Percentiles rank a stretch among this genome's conserved stretches.
phyloP scores from a whole-genome alignment of 208 protist species.

The Leptomonas seymouri region DNA sequence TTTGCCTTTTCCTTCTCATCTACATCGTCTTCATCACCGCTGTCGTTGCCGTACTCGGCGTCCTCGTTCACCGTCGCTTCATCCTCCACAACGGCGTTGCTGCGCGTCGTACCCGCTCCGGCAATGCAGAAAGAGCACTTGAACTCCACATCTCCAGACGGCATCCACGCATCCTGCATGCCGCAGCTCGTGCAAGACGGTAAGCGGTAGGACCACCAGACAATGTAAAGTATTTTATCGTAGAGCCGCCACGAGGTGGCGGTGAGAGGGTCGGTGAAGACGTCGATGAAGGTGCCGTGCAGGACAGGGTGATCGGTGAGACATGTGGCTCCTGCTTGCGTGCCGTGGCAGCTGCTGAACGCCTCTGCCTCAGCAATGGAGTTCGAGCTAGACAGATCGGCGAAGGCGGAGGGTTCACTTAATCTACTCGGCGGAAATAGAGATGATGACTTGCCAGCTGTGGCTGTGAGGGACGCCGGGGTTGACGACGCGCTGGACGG shows the following conservation, averaged over 20 bases:
- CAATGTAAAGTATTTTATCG: conserved; percentile 85
- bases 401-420: background rate
- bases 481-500: conserved; percentile 12
- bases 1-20: conserved; percentile 6
- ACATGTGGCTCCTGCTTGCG: background rate
- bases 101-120: conserved; percentile 57
- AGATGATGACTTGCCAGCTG: background rate
- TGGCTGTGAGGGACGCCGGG: conserved; percentile 5
- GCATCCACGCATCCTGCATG: conserved; percentile 74
- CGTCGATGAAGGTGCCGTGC: conserved; percentile 60
- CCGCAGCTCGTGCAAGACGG: conserved; percentile 62
- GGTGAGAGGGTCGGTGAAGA: conserved; percentile 62
- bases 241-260: conserved; percentile 54
- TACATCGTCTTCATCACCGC: conserved; percentile 29
- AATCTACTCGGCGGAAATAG: too few relatives aligned
- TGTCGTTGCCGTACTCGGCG: conserved; percentile 29
- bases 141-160: conserved; percentile 60
- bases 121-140: conserved; percentile 67
- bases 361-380: too few relatives aligned
- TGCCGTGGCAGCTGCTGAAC: background rate
- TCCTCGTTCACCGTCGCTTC: conserved; percentile 19
- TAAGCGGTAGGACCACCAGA: conserved; percentile 82
- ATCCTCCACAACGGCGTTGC: conserved; percentile 72
- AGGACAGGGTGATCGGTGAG: conserved; percentile 46
- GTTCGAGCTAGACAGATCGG: background rate